Conservation (phyloP, 2,329 filamentous ascomycete genomes). For the Aschersonia sp. region DNA sequence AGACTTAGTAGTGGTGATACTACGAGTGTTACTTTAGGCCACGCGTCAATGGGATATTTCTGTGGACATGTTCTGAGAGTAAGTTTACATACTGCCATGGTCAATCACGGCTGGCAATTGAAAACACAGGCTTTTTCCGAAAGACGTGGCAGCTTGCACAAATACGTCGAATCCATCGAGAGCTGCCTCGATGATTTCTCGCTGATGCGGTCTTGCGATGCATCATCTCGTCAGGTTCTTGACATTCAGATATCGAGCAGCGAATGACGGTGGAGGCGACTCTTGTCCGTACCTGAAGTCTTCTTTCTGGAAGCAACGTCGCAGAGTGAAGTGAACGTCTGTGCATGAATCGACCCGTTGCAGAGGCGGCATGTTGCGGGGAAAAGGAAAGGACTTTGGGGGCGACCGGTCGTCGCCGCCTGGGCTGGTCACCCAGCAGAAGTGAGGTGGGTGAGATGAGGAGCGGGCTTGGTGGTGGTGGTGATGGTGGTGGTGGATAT, state of each 20-base stretch:
- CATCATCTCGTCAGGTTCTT: too few relatives aligned
- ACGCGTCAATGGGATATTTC: slow-evolving; percentile 3
- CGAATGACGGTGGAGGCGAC: not conserved
- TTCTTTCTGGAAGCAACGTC: slow-evolving; percentile 57
- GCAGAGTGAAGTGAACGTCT: slow-evolving; percentile 62
- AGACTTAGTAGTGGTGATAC: slow-evolving; percentile 78
- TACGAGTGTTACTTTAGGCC: slow-evolving; percentile 61
- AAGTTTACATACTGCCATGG: slow-evolving; percentile 54
- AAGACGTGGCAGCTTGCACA: slow-evolving; percentile 78
- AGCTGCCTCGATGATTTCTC: slow-evolving; percentile 74
- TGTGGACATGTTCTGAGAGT: not conserved
- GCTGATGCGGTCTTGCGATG: slow-evolving; percentile 50
- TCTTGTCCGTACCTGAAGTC: slow-evolving; percentile 45
- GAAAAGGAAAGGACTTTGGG: not conserved
- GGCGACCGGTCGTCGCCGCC: not conserved
- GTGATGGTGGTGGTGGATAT: too few relatives aligned
- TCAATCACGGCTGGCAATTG: slow-evolving; percentile 82
- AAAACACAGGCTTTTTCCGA: slow-evolving; percentile 88
- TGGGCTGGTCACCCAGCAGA: not conserved
- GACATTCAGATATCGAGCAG: not conserved
- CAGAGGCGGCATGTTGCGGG: slow-evolving; percentile 23
- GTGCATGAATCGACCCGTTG: slow-evolving; percentile 32
- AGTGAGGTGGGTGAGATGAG: too few relatives aligned
- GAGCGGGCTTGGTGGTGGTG: too few relatives aligned
- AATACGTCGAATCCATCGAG: slow-evolving; percentile 82